Evolutionary conservation across 1,284 basidiomycete species (phyloP).

Genomic region (Agroathelia rolfsii): DNA sequence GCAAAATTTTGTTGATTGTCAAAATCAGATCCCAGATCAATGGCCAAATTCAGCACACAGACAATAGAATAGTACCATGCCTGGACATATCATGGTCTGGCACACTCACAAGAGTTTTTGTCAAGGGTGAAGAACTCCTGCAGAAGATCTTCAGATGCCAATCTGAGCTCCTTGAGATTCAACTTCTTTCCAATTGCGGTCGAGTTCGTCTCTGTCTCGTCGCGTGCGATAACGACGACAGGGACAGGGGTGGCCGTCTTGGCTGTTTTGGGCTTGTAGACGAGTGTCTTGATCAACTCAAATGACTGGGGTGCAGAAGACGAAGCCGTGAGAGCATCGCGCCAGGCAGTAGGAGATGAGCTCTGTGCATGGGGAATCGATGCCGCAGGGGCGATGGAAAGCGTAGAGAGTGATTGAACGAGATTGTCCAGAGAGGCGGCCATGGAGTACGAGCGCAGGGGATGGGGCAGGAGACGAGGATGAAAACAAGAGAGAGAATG

Average conservation of each 20-base stretch:
- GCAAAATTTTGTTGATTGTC: too few relatives aligned
- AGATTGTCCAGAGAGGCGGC: too few relatives aligned
- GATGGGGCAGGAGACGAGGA: too few relatives aligned
- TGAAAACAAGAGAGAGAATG: too few relatives aligned
- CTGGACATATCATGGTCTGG: too few relatives aligned
- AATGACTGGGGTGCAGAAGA: slow-evolving; percentile 45
- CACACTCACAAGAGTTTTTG: slow-evolving; percentile 75
- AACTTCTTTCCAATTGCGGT: slow-evolving; percentile 73
- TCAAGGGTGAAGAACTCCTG: slow-evolving; percentile 77
- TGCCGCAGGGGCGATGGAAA: slow-evolving; percentile 45
- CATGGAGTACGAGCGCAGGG: too few relatives aligned
- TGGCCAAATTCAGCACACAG: not conserved
- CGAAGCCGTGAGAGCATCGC: slow-evolving; percentile 43
- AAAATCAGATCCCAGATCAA: not conserved
- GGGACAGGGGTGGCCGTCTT: slow-evolving; percentile 81
- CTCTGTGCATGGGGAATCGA: slow-evolving; percentile 43
- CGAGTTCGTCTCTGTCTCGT: slow-evolving; percentile 74
- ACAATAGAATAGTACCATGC: slow-evolving; percentile 1
- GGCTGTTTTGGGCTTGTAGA: slow-evolving; percentile 88
- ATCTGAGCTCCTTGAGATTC: slow-evolving; percentile 80
- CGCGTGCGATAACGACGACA: slow-evolving; percentile 79
- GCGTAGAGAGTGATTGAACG: slow-evolving; percentile 31
- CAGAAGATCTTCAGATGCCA: slow-evolving; percentile 84
- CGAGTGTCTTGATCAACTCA: slow-evolving; percentile 73
- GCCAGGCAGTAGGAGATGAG: slow-evolving; percentile 61